phyloP scores from a whole-genome alignment of 2,329 filamentous ascomycete genomes.

The Aureobasidium uvarum region DNA sequence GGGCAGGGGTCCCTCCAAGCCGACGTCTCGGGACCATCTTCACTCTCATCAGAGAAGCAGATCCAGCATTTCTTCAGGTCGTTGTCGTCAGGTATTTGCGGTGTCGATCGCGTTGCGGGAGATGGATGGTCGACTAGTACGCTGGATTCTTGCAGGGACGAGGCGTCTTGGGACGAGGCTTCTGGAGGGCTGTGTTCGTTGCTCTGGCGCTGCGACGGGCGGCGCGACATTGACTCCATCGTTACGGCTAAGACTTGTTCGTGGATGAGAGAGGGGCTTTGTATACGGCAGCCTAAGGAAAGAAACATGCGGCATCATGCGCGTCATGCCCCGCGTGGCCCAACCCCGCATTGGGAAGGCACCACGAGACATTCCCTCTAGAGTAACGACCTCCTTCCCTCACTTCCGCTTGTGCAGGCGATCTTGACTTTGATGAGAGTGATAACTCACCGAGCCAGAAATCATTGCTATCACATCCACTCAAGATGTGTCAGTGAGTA shows the following conservation, averaged over 20 bases:
- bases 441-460: background rate
- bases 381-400: background rate
- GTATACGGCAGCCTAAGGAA: constrained; percentile 4
- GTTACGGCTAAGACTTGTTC: background rate
- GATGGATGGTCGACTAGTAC: constrained; percentile 9
- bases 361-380: background rate
- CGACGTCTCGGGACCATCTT: constrained; percentile 59
- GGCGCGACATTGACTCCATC: constrained; percentile 12
- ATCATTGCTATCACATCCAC: background rate
- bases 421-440: background rate
- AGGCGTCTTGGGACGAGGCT: background rate
- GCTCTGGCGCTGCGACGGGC: constrained; percentile 17
- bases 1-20: constrained; percentile 87
- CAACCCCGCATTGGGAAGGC: constrained; percentile 9
- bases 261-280: background rate
- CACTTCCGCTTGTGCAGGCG: background rate
- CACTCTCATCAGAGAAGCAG: constrained; percentile 64
- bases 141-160: constrained; percentile 16
- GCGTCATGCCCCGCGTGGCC: constrained; percentile 13
- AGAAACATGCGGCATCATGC: background rate
- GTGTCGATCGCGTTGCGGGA: background rate
- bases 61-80: constrained; percentile 63
- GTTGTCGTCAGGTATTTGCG: constrained; percentile 34
- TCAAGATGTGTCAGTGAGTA: no score
- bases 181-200: background rate